Evolutionary conservation across 768 basidiomycete species (phyloP).

Genomic region (Termitomyces sp.): DNA sequence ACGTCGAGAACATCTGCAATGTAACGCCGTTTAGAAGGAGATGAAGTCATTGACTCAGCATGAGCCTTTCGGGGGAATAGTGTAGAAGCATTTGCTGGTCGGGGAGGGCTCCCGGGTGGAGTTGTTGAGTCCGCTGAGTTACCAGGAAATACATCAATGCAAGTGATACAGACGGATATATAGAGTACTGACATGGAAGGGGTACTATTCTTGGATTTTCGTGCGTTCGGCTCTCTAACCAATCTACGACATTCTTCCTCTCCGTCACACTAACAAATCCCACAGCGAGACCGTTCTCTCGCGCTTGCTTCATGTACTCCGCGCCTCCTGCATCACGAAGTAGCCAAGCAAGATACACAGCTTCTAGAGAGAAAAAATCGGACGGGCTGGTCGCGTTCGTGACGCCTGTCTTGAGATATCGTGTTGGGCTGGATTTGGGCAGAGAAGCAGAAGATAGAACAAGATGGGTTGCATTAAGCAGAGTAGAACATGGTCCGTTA

Average conservation of each 20-base stretch:
- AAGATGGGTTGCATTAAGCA: conserved; percentile 61
- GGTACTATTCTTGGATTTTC: conserved; percentile 50
- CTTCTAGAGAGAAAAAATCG: conserved; percentile 78
- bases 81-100: conserved; percentile 18
- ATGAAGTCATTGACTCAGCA: conserved; percentile 29
- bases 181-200: conserved; percentile 32
- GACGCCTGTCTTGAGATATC: conserved; percentile 65
- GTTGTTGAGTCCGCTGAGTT: conserved; percentile 40
- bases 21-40: conserved; percentile 70
- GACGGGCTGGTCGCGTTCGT: conserved; percentile 35
- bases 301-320: conserved; percentile 85
- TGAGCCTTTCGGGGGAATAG: conserved; percentile 24
- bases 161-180: background rate
- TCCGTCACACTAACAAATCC: conserved; percentile 86
- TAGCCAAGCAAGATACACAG: conserved; percentile 82
- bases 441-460: conserved; percentile 50
- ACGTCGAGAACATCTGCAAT: conserved; percentile 72
- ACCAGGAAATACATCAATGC: background rate
- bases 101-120: conserved; percentile 43
- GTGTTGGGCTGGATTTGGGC: conserved; percentile 72
- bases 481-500: conserved; percentile 37
- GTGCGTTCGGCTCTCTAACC: conserved; percentile 58
- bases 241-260: conserved; percentile 81
- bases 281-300: conserved; percentile 66
- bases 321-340: conserved; percentile 67